These are phyloP conservation scores for Vicia faba DNA, from an alignment of 306 rosid genomes.

Conservation along the genomic window DNA sequence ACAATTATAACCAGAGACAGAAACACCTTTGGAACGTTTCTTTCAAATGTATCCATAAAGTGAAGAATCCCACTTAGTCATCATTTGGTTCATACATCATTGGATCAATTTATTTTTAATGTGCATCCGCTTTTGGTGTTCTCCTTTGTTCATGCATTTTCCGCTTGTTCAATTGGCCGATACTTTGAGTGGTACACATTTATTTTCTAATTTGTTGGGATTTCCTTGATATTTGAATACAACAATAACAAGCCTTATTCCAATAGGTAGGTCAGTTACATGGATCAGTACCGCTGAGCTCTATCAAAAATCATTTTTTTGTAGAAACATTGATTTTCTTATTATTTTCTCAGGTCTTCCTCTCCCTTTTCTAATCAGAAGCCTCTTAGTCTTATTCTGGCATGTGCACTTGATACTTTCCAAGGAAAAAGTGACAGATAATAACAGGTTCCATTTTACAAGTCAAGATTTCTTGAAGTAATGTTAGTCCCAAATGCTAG, in stretches of 20 bases:
- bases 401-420: background rate
- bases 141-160: constrained; percentile 9
- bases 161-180: background rate
- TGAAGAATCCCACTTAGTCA: constrained; percentile 14
- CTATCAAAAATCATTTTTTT: background rate
- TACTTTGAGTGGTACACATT: background rate
- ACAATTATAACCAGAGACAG: constrained; percentile 14
- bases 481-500: constrained; percentile 23
- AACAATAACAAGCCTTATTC: constrained; percentile 17
- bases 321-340: constrained; percentile 12
- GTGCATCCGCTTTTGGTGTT: background rate
- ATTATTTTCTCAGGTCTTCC: background rate
- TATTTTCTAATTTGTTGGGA: background rate
- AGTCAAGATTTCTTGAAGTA: background rate
- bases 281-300: background rate
- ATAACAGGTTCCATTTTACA: background rate
- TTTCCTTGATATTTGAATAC: background rate
- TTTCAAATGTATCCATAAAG: constrained; percentile 9
- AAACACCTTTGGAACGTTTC: constrained; percentile 6
- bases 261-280: constrained; percentile 1
- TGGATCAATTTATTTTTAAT: constrained; percentile 20
- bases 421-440: background rate
- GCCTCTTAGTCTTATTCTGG: background rate
- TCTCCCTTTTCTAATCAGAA: background rate
- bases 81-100: background rate